Conservation (phyloP, 2,329 filamentous ascomycete genomes). For the Ophiocordyceps camponoti-floridani region DNA sequence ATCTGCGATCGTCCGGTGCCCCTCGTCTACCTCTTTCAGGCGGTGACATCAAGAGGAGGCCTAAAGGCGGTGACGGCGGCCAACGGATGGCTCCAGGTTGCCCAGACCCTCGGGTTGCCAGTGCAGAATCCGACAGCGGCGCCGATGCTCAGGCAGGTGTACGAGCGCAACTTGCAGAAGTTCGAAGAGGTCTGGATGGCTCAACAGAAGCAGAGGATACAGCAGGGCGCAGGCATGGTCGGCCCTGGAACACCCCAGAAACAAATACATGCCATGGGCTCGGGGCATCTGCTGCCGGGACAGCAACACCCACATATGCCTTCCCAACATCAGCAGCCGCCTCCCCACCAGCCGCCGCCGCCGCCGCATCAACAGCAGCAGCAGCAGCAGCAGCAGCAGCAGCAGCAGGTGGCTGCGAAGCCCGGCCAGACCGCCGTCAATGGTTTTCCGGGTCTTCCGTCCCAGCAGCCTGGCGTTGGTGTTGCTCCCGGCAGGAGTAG, state of each 20-base stretch:
- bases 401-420: slow-evolving; percentile 11
- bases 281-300: slow-evolving; percentile 13
- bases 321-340: too few relatives aligned
- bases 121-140: slow-evolving; percentile 48
- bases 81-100: slow-evolving; percentile 59
- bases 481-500: slow-evolving; percentile 28
- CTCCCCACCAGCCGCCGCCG: slow-evolving; percentile 14
- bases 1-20: slow-evolving; percentile 59
- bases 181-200: slow-evolving; percentile 56
- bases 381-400: too few relatives aligned
- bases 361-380: too few relatives aligned
- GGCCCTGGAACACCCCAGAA: slow-evolving; percentile 11
- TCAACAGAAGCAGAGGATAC: slow-evolving; percentile 34
- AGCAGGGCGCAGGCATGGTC: slow-evolving; percentile 16
- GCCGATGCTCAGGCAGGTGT: slow-evolving; percentile 52
- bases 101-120: slow-evolving; percentile 44
- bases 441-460: slow-evolving; percentile 17
- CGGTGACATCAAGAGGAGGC: slow-evolving; percentile 57
- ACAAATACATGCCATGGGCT: slow-evolving; percentile 18
- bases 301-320: slow-evolving; percentile 10
- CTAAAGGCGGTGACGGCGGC: slow-evolving; percentile 53
- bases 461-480: slow-evolving; percentile 3
- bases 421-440: slow-evolving; percentile 18
- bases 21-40: slow-evolving; percentile 59
- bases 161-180: slow-evolving; percentile 55